Base-by-base conservation (phyloP, 805 yeast species). In the Metschnikowia reukaufii region DNA sequence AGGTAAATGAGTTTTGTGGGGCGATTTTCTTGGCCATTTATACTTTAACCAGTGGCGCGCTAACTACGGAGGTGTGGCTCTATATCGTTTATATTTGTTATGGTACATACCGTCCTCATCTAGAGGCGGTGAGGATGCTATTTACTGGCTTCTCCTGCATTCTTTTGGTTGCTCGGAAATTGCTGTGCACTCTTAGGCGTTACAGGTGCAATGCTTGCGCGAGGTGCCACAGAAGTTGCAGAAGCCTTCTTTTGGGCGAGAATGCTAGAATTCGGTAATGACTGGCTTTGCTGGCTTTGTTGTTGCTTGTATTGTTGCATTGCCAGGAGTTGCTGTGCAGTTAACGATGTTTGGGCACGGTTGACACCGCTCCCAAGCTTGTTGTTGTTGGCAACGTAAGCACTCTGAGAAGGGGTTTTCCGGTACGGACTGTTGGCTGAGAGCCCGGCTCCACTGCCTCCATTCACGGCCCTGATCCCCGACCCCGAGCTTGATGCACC, bases 41-140 rank as follows among this genome's bases (percentile, higher is more conserved):
- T 34, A 34, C 21, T 17, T 34, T 18, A 9, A 18, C 36, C 8
- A 18, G 9, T 8, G 8, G 21, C 47, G 47, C 38, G 36, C 47
- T 39, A n/a, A 44, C 43, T 20, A 9, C 4, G 29, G 34, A 25
- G 30, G n/a, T 27, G 36, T 42, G 31, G 47, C 39, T 44, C 43
- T 38, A 44, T 38, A 44, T 39, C 39, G 47, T 44, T 44, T 31
- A 32, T 44, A 36, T 40, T 40, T 42, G 42, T 51, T 52, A 52
- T 47, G 45, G 35, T 52, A 52, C 55, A 52, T 20, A 37, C 48
- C 52, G 43, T 29, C 48, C 55, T 49, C 55, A 51, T 51, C 55
- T 40, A 51, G 55, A 49, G 51, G 52, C 44, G 50, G 50, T 36
- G 25, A 12, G 34, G 25, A 20, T 34, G 39, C 27, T 15, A 21